Base-by-base conservation (phyloP, 1,284 basidiomycete genomes). In the Trichosporon faecale region DNA sequence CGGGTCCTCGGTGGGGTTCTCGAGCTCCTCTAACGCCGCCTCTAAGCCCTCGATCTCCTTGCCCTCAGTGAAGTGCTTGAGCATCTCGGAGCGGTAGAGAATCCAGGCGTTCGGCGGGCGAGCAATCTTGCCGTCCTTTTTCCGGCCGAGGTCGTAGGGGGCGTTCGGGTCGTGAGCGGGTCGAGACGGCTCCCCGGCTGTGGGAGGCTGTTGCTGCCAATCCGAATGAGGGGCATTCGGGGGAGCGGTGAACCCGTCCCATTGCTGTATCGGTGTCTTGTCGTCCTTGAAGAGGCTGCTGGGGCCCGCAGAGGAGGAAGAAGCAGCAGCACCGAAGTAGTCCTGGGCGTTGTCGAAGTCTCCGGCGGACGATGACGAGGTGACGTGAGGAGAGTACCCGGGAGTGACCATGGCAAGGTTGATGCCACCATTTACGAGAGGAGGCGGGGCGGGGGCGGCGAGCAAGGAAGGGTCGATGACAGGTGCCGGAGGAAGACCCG, bases 91-190 rank as follows among this genome's bases (percentile, higher is more conserved):
- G 55, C 94, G 89, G 80, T 93, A 97, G n/a, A 96, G 77, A 72
- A 97, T 95, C 92, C 93, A 96, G 0, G 94, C 90, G 80, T 96
- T 96, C 18, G 90, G 89, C 2, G 94, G 94, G 0, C 93, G 88
- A 31, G 72, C 69, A 4, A 66, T 63, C 37, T 73, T 73, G 11
- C 52, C 52, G 21, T 64, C 63, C 25, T 64, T 61, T 18, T 61
- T 61, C 6, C 57, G 57, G 27, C 16, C 57, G 6, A 61, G 57
- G 11, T 61, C 57, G 57, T 61, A 61, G 16, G 57, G 57, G 9
- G 27, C 57, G 3, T 61, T 29, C 16, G 57, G 29, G 27, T 61
- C 57, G 1, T n/a, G 29, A 5, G 57, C 8, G 4, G 29, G 29
- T 4, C 57, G 57, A 18, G 27, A 18, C 27, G 29, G 57, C 16